Evolutionary conservation across 2,329 filamentous ascomycete species (phyloP), one percentile per base, ranked within the genome.

Genomic region (Fusarium ambrosium): DNA sequence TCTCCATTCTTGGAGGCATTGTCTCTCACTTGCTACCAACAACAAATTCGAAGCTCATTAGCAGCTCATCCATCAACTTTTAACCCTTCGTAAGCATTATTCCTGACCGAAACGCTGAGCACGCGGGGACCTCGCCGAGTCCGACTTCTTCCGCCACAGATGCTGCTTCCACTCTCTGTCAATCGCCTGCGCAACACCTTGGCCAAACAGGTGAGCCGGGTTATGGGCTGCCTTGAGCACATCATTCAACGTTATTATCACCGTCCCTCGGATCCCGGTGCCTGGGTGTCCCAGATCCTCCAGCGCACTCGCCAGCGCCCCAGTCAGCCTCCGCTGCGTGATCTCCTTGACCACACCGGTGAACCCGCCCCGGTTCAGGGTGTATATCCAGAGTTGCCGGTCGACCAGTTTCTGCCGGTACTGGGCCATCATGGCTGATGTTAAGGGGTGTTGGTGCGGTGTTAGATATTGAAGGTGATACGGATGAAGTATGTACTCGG

Each of bases 361-460:
- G 10, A 60, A 58, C 11, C 62, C 69, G 4, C 66, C 65, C 13
- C 59, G 36, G 20, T 32, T 32, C 22, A 78, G 76, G 3, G 77
- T 69, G 45, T 81, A 74, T 10, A 83, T 65, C 83, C 83, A 85
- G 18, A 85, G 72, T 34, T 82, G 79, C 43, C 80, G 68, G 24
- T 80, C 70, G 11, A 61, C 61, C 4, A 73, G 22, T 66, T 78
- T 81, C 3, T 66, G 69, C n/a, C 74, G 77, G 66, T 82, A 82
- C 27, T 77, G 72, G 36, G 64, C 59, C 59, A 79, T 78, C n/a
- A 79, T 69, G 34, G 70, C 53, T 2, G 78, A 71, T 5, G 72
- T 67, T 24, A 83, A 68, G 1, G 84, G 79, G 59, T 85, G 81
- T 7, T 80, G 81, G 11, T 77, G 76, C 1, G 80, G 78, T 7